These are phyloP conservation scores for Fusarium brachygibbosum DNA, from an alignment of 2,329 filamentous ascomycete species.

Conservation along the genomic window DNA sequence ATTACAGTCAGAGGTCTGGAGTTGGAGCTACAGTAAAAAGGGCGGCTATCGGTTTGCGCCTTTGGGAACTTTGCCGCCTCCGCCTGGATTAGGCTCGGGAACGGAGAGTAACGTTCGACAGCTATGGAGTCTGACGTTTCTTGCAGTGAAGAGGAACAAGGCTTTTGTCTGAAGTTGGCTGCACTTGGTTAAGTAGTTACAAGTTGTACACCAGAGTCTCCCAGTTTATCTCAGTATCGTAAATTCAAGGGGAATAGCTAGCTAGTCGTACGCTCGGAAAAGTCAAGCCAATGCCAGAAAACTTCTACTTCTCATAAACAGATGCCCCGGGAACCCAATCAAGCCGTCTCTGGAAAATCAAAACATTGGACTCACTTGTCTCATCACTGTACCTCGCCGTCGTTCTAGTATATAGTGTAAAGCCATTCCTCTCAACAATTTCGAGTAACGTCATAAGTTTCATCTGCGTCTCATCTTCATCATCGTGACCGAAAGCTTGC, in stretches of 20 bases:
- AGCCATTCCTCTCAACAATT: conserved; percentile 14
- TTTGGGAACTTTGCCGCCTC: conserved; percentile 39
- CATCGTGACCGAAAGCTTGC: neutral
- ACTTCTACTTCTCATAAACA: neutral
- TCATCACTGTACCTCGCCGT: conserved; percentile 9
- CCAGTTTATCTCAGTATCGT: too few species aligned
- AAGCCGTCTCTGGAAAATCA: conserved; percentile 25
- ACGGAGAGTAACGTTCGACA: conserved; percentile 41
- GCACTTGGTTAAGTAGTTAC: neutral
- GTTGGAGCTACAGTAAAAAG: conserved; percentile 63
- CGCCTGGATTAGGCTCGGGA: conserved; percentile 22
- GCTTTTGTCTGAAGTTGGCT: neutral
- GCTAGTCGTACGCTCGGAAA: too few species aligned
- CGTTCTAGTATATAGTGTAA: conserved; percentile 8
- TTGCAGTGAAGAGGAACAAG: conserved; percentile 34
- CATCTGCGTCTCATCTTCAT: conserved; percentile 11
- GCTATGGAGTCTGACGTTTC: conserved; percentile 41
- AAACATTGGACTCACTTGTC: conserved; percentile 5
- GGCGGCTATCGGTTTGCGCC: conserved; percentile 44
- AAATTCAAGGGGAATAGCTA: too few species aligned
- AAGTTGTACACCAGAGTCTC: too few species aligned
- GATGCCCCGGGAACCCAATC: neutral
- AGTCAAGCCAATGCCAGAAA: neutral
- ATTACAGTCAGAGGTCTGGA: conserved; percentile 73
- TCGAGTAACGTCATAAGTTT: conserved; percentile 23